Conservation (phyloP, 805 yeast genomes). For the Cyberlindnera bimundalis region DNA sequence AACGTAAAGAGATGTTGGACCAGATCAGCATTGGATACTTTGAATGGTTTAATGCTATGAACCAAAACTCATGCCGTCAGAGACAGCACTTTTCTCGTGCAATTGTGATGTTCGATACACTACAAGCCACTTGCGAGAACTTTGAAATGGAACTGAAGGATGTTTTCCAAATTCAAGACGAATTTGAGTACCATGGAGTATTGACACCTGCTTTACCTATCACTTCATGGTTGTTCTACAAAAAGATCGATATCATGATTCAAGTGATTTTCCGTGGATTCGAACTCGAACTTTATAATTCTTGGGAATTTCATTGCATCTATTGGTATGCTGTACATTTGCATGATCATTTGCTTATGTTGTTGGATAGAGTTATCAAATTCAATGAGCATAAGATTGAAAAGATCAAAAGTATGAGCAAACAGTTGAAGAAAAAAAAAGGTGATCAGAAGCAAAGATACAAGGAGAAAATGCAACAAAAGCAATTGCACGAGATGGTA, state of each 20-base stretch:
- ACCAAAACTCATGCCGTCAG: constrained; percentile 77
- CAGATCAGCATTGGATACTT: constrained; percentile 47
- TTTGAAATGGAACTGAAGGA: constrained; percentile 48
- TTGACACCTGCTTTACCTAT: constrained; percentile 53
- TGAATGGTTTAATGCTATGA: constrained; percentile 40
- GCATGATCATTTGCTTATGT: constrained; percentile 42
- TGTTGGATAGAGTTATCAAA: constrained; percentile 33
- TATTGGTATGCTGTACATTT: constrained; percentile 66
- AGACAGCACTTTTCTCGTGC: constrained; percentile 67
- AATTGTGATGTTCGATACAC: constrained; percentile 65
- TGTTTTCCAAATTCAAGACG: constrained; percentile 33
- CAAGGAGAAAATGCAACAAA: constrained; percentile 33
- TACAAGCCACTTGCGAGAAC: constrained; percentile 71
- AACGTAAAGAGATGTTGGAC: constrained; percentile 33
- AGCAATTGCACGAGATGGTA: constrained; percentile 35
- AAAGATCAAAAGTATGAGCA: constrained; percentile 32
- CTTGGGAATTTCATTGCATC: constrained; percentile 63
- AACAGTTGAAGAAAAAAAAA: constrained; percentile 47
- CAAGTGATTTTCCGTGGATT: constrained; percentile 72
- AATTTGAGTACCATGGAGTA: constrained; percentile 20
- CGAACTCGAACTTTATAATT: constrained; percentile 68
- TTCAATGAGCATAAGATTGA: constrained; percentile 34
- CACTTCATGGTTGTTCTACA: constrained; percentile 63
- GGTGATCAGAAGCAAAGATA: constrained; percentile 46
- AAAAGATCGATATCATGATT: constrained; percentile 68